Evolutionary conservation across 2,329 filamentous ascomycete genomes (phyloP), one percentile per base, ranked within the genome.

Genomic region (Waltergamsia citrina): DNA sequence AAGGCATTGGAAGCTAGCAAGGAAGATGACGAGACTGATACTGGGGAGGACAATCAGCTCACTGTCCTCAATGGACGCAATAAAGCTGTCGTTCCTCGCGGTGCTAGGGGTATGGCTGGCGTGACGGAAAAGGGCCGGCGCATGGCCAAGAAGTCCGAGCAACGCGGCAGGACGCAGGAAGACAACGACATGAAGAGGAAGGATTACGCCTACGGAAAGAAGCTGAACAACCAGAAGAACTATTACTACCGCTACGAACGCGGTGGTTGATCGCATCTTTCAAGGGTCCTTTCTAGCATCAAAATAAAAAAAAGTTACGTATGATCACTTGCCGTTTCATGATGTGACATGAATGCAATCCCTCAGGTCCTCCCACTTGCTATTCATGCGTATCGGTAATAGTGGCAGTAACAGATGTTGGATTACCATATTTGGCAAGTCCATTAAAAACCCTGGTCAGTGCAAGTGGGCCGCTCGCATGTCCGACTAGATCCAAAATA

Each of bases 21-120:
- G 9, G 26, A 20, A n/a, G 60, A 59, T 23, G 55, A 46, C 10
- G 59, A 59, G 31, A 15, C 9, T 7, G 63, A 66, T 7, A 50
- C 51, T 7, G 48, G 52, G 32, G 43, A 42, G 12, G 49, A 52
- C 18, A 44, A 46, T 11, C 56, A 59, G 36, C 44, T 67, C 10
- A 48, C 50, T 14, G 50, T 48, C 31, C 50, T 51, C 25, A 56
- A 58, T 33, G 53, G 58, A 34, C 62, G 61, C 39, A 66, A 69
- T 40, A 8, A 17, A 3, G 69, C 73, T 14, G 53, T 84, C 16
- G 64, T 80, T 29, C 76, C 69, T 34, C 76, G 86, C 40, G 79
- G 77, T 15, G 78, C 86, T 42, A 81, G 71, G 20, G 86, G 86
- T 28, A 84, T 94, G 81, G 52, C 78, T 29, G 84, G 85, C 29